These are phyloP conservation scores for Phytopythium kandeliae DNA, from an alignment of 352 stramenopile genomes.

Conservation along the genomic window DNA sequence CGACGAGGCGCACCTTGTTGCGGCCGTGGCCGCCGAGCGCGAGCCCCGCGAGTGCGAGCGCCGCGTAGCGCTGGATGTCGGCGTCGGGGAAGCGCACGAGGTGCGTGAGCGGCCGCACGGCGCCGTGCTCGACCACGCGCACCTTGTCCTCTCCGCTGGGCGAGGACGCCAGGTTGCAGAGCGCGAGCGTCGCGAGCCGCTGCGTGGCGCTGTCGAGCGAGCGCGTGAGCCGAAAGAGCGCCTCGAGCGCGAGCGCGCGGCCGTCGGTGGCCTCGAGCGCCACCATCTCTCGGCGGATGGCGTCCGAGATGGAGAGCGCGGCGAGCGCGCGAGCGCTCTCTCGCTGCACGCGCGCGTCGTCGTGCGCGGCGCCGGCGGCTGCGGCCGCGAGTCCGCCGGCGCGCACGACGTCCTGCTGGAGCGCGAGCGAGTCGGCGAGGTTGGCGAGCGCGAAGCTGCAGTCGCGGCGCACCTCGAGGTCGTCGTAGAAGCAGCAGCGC, in stretches of 20 bases:
- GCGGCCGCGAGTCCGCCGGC: conserved; percentile 82
- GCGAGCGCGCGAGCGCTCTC: conserved; percentile 90
- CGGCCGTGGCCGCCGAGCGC: conserved; percentile 89
- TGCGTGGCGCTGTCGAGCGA: conserved; percentile 91
- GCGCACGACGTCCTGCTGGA: conserved; percentile 87
- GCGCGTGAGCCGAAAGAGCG: conserved; percentile 92
- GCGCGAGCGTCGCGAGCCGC: conserved; percentile 91
- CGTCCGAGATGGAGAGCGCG: conserved; percentile 85
- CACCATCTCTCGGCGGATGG: conserved; percentile 83
- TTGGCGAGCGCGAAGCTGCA: conserved; percentile 95
- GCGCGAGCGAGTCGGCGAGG: conserved; percentile 85
- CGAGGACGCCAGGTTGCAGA: conserved; percentile 89
- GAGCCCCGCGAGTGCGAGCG: conserved; percentile 89
- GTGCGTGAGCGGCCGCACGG: conserved; percentile 91
- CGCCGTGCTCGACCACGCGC: conserved; percentile 89
- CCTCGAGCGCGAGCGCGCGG: conserved; percentile 60
- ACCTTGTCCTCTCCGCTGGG: conserved; percentile 77
- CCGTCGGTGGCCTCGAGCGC: not conserved
- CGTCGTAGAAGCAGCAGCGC: conserved; percentile 82
- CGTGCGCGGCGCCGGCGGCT: conserved; percentile 56
- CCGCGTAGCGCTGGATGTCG: conserved; percentile 94
- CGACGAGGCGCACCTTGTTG: conserved; percentile 91
- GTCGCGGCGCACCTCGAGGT: conserved; percentile 91
- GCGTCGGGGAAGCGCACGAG: conserved; percentile 93
- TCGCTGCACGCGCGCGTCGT: conserved; percentile 91